Conservation (phyloP, 768 basidiomycete species). For the Cystoderma amianthinum region DNA sequence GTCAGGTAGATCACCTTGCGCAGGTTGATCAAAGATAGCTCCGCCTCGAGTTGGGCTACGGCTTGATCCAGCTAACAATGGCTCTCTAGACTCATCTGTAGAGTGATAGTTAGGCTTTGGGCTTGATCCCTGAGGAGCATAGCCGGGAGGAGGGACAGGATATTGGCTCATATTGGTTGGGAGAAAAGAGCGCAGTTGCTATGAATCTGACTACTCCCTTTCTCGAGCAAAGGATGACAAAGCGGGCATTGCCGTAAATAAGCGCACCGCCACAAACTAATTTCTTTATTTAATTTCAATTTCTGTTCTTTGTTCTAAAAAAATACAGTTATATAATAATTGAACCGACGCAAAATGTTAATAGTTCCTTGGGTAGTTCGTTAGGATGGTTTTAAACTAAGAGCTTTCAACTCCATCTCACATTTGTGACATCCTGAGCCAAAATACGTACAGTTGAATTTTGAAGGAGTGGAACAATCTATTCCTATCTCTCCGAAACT, state of each 20-base stretch:
- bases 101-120: slow-evolving; percentile 21
- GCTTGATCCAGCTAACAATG: slow-evolving; percentile 49
- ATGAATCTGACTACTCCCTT: neutral
- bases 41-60: slow-evolving; percentile 29
- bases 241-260: neutral
- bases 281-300: neutral
- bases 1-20: slow-evolving; percentile 72
- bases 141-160: slow-evolving; percentile 57
- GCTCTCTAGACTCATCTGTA: slow-evolving; percentile 36
- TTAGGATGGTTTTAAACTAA: too few species aligned
- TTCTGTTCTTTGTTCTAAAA: neutral
- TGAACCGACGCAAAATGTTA: too few species aligned
- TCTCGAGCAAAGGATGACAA: neutral
- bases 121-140: slow-evolving; percentile 33
- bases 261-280: neutral
- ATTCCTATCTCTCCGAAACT: too few species aligned
- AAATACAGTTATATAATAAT: too few species aligned
- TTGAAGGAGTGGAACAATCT: too few species aligned
- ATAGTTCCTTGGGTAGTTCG: too few species aligned
- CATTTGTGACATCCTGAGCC: too few species aligned
- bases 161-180: slow-evolving; percentile 50
- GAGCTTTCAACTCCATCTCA: too few species aligned
- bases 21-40: slow-evolving; percentile 71
- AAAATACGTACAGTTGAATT: too few species aligned
- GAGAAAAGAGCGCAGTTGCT: slow-evolving; percentile 5